Conservation (phyloP, 306 rosid genomes). For the Pueraria montana region DNA sequence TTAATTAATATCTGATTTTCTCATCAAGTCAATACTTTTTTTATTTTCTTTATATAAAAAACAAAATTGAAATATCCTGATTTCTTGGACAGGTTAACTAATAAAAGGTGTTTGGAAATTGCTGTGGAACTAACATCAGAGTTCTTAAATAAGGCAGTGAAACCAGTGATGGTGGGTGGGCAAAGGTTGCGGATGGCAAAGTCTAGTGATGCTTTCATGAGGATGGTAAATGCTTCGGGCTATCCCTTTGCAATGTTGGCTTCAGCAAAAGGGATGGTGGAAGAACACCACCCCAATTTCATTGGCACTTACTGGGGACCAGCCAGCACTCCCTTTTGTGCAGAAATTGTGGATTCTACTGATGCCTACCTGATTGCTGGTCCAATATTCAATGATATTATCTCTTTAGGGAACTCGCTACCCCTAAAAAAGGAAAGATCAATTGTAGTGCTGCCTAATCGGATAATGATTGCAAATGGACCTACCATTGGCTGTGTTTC, state of each 20-base stretch:
- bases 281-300: conserved; percentile 41
- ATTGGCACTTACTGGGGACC: conserved; percentile 44
- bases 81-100: conserved; percentile 1
- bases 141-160: conserved; percentile 25
- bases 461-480: conserved; percentile 34
- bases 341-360: conserved; percentile 37
- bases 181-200: conserved; percentile 31
- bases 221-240: conserved; percentile 35
- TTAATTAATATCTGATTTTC: neutral
- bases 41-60: too few relatives aligned
- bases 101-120: conserved; percentile 28
- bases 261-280: conserved; percentile 46
- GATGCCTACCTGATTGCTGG: conserved; percentile 44
- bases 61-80: too few relatives aligned
- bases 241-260: conserved; percentile 28
- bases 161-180: conserved; percentile 42
- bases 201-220: conserved; percentile 32
- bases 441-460: conserved; percentile 12
- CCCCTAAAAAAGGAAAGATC: neutral
- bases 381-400: conserved; percentile 36
- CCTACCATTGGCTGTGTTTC: conserved; percentile 13
- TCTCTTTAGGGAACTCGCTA: neutral
- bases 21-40: too few relatives aligned
- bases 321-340: conserved; percentile 38
- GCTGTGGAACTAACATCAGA: conserved; percentile 31